These are phyloP conservation scores for Trichosanthes cucumerina DNA, from an alignment of 306 rosid genomes.

Conservation along the genomic window DNA sequence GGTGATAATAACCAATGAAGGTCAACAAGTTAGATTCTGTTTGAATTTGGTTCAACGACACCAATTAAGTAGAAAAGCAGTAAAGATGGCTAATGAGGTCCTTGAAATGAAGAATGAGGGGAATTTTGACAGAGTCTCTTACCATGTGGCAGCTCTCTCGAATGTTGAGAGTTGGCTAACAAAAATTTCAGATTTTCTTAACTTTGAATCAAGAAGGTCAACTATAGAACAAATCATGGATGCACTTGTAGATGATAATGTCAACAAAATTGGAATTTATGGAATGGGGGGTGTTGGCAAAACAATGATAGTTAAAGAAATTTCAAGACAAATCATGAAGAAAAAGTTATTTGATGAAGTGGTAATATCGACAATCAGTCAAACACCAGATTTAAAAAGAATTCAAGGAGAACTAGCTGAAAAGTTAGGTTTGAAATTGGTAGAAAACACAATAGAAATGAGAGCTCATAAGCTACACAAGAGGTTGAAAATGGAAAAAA, in stretches of 20 bases:
- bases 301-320: constrained; percentile 12
- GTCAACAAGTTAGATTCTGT: background rate
- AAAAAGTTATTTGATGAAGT: background rate
- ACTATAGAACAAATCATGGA: background rate
- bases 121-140: too few species aligned
- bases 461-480: background rate
- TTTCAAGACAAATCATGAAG: background rate
- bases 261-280: background rate
- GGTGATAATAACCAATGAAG: background rate
- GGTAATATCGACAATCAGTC: background rate
- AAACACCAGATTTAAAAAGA: background rate
- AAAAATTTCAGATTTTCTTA: background rate
- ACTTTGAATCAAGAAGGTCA: constrained; percentile 6
- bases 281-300: constrained; percentile 16
- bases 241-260: background rate
- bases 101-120: background rate
- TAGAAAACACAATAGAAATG: background rate
- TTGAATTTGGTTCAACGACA: background rate
- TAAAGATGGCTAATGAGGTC: background rate
- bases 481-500: background rate
- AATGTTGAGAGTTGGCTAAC: background rate
- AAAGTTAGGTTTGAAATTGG: accelerated
- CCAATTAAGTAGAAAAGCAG: background rate
- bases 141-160: too few species aligned
- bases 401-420: constrained; percentile 5